phyloP scores from a whole-genome alignment of 805 yeast species.

The Tetrapisispora iriomotensis region DNA sequence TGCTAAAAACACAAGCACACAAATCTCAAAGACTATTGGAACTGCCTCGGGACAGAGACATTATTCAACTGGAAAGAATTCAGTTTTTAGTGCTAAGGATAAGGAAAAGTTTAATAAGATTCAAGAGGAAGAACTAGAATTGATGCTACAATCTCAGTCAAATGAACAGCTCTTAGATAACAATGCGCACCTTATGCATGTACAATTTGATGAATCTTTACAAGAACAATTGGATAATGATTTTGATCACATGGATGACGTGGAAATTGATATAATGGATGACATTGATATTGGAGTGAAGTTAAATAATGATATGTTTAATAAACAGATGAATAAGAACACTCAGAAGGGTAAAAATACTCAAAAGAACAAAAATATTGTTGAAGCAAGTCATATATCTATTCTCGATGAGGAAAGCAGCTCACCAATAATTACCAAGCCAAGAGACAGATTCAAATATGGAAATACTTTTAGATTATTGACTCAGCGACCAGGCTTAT shows the following conservation, averaged over 20 bases:
- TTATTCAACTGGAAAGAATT: background rate
- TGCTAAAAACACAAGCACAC: background rate
- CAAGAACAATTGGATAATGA: background rate
- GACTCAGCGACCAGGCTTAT: conserved; percentile 24
- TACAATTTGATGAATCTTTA: background rate
- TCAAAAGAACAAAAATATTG: background rate
- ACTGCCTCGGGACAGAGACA: background rate
- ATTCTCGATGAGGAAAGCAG: background rate
- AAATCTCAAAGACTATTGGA: background rate
- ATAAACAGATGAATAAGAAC: background rate
- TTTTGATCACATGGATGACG: conserved; percentile 3
- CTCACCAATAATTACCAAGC: background rate
- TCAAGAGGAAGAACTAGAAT: background rate
- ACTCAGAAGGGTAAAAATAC: background rate
- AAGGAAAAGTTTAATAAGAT: background rate
- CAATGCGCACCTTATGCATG: background rate
- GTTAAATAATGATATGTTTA: background rate
- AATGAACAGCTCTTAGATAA: background rate
- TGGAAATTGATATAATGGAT: background rate
- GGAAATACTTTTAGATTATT: conserved; percentile 24
- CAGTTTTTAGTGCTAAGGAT: background rate
- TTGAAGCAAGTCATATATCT: background rate
- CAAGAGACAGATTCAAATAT: conserved; percentile 5
- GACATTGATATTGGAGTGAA: background rate
- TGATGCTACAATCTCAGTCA: background rate